A percentile compares a stretch with the other conserved stretches of the same genome.
phyloP scores from a whole-genome alignment of 495 filamentous ascomycete species.

The Chaetomidium leptoderma region DNA sequence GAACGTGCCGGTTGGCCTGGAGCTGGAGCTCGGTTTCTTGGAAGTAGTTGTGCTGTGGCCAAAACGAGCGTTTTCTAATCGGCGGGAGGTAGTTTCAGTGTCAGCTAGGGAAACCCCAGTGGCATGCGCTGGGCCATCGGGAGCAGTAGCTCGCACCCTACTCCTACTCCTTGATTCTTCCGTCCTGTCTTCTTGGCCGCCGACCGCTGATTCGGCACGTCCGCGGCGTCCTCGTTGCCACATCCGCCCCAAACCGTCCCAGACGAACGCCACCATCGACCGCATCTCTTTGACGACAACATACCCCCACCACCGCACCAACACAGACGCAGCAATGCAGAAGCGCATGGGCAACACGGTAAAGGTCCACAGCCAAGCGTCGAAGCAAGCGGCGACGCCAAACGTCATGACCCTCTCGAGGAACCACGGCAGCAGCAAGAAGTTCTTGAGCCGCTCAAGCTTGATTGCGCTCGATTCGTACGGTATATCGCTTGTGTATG shows the following conservation, averaged over 20 bases:
- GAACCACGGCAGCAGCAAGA: conserved; percentile 72
- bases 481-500: conserved; percentile 65
- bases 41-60: neutral
- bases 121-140: neutral
- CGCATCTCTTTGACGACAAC: conserved; percentile 60
- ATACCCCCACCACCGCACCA: conserved; percentile 67
- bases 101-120: neutral
- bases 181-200: conserved; percentile 18
- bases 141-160: conserved; percentile 27
- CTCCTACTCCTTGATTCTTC: conserved; percentile 39
- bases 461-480: conserved; percentile 98
- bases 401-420: conserved; percentile 86
- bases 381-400: conserved; percentile 82
- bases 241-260: conserved; percentile 67
- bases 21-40: conserved; percentile 10
- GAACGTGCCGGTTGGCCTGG: conserved; percentile 32
- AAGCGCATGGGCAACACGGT: conserved; percentile 92
- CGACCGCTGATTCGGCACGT: conserved; percentile 34
- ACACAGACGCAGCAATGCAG: conserved; percentile 70
- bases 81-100: neutral
- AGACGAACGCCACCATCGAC: conserved; percentile 67
- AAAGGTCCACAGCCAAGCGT: conserved; percentile 96
- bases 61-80: conserved; percentile 9
- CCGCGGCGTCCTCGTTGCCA: conserved; percentile 59
- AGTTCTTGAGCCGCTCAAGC: conserved; percentile 87